Evolutionary conservation across 768 basidiomycete species (phyloP).

Genomic region (Saitozyma sp.): DNA sequence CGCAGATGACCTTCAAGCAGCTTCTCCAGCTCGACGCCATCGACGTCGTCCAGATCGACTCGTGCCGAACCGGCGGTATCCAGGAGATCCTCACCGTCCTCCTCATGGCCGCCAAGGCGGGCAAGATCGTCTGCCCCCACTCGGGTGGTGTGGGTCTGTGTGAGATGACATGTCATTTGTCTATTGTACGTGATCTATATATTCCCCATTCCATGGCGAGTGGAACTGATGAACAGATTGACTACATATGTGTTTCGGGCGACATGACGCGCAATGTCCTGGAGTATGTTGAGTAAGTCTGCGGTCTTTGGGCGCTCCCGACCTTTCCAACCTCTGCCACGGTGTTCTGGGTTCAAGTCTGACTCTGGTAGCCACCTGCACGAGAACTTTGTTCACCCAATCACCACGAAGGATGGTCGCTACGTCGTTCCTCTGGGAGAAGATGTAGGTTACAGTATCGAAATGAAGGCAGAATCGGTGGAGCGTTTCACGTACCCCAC

Average conservation of each 20-base stretch:
- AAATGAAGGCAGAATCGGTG: constrained; percentile 80
- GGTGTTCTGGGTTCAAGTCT: no score
- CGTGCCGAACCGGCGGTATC: constrained; percentile 88
- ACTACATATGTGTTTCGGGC: constrained; percentile 88
- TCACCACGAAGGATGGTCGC: constrained; percentile 82
- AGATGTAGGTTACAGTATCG: constrained; percentile 77
- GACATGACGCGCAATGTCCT: constrained; percentile 92
- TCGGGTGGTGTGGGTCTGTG: constrained; percentile 92
- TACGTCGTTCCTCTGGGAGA: constrained; percentile 82
- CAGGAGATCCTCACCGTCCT: constrained; percentile 88
- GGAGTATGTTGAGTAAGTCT: constrained; percentile 55
- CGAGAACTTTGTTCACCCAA: constrained; percentile 86
- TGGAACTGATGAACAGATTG: constrained; percentile 68
- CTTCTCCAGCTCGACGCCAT: constrained; percentile 82
- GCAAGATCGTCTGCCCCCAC: constrained; percentile 85
- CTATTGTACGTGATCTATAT: neutral
- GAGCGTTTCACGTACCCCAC: constrained; percentile 81
- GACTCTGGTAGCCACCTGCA: constrained; percentile 88
- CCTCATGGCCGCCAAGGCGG: constrained; percentile 89
- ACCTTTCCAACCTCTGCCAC: no score
- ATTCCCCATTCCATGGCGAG: constrained; percentile 39
- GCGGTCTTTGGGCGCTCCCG: no score
- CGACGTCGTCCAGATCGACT: constrained; percentile 93
- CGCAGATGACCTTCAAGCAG: constrained; percentile 74
- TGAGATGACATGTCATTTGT: constrained; percentile 71